Base-by-base conservation (phyloP, 208 protist genomes). In the Crithidia acanthocephali region DNA sequence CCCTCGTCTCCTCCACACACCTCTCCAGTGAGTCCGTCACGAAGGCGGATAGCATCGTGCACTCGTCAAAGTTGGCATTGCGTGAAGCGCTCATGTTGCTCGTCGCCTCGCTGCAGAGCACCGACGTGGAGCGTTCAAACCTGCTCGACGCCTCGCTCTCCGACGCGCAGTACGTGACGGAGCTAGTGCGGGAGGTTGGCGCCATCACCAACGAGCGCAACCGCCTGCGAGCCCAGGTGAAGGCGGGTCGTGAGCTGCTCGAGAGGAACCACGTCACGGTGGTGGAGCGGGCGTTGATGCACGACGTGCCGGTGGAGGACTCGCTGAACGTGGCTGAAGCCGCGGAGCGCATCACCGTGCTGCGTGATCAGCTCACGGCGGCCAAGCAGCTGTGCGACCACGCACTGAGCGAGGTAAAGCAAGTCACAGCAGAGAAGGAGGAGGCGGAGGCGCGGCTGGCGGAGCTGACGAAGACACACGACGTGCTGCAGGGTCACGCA, bases 201-300 rank as follows among this genome's bases (percentile, higher is more conserved):
- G 51, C 50, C 25, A 32, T 93, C 9, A 87, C 80, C 11, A 32
- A 27, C 1, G 76, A 95, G 50, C 86, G 83, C 5, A 84, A 93
- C 37, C 27, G 22, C 0, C 69, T 87, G 53, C 66, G 76, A 2
- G 60, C 53, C 1, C 61, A 82, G 40, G 71, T 96, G 33, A 65
- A 65, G 25, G 57, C 78, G 4, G 83, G 80, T 65, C 74, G 83
- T 22, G 77, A 74, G 11, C 48, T 94, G n/a, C 90, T 96, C 32
- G 82, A 95, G 35, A 81, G 83, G 68, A 83, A 95, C 72, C 82
- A 90, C 53, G 74, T 96, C 11, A 80, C 81, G 11, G 78, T 90
- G 22, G 76, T 92, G 35, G 88, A 94, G 73, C 79, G 83, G 22
- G 85, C 82, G 23, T 52, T 92, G 52, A 85, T 89, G 81, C 87